Percentiles rank a stretch among this genome's conserved stretches.
Evolutionary conservation across 768 basidiomycete species (phyloP).

Genomic region (Mycena maculata): DNA sequence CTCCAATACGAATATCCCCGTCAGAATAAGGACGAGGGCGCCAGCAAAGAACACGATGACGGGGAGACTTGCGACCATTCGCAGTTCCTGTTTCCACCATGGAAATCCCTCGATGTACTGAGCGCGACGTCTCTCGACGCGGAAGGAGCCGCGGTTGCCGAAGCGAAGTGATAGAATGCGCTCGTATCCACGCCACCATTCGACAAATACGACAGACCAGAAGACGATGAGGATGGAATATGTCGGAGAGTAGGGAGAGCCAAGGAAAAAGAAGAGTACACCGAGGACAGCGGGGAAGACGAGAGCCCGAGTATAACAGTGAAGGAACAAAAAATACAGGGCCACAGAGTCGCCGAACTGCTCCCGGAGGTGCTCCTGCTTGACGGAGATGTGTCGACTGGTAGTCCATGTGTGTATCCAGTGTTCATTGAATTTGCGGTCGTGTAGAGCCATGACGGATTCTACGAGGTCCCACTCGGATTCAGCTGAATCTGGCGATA

Average conservation of each 20-base stretch:
- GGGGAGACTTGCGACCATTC: slow-evolving; percentile 76
- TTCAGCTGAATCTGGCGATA: slow-evolving; percentile 77
- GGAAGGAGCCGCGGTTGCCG: slow-evolving; percentile 81
- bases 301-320: slow-evolving; percentile 84
- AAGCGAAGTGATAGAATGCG: slow-evolving; percentile 83
- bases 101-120: slow-evolving; percentile 64
- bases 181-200: slow-evolving; percentile 92
- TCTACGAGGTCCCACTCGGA: slow-evolving; percentile 85
- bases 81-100: slow-evolving; percentile 82
- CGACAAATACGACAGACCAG: slow-evolving; percentile 90
- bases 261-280: slow-evolving; percentile 73
- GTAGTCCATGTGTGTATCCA: slow-evolving; percentile 86
- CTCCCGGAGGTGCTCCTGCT: slow-evolving; percentile 77
- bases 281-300: slow-evolving; percentile 82
- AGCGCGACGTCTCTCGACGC: slow-evolving; percentile 78
- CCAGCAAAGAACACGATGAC: slow-evolving; percentile 80
- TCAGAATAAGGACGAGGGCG: slow-evolving; percentile 76
- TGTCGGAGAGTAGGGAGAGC: slow-evolving; percentile 76
- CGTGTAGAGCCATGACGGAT: slow-evolving; percentile 86
- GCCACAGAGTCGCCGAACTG: slow-evolving; percentile 90
- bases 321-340: slow-evolving; percentile 90
- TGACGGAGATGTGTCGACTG: slow-evolving; percentile 68
- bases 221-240: slow-evolving; percentile 83
- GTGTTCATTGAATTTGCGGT: slow-evolving; percentile 79
- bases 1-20: slow-evolving; percentile 89